Conservation (phyloP, 108 stramenopile genomes). For the Tribonema minus region DNA sequence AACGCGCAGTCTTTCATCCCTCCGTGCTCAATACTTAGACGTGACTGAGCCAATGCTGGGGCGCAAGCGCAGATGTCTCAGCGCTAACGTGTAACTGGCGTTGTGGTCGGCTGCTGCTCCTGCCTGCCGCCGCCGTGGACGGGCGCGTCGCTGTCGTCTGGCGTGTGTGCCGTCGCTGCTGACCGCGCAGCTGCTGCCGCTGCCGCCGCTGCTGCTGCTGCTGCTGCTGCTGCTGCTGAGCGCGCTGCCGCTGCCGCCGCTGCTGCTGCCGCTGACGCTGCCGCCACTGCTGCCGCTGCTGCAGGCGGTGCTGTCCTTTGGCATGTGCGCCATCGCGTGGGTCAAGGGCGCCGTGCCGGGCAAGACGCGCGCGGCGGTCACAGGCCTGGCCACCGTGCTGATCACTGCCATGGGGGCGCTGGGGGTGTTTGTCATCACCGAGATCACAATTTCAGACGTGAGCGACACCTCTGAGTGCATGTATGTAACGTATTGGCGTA, state of each 20-base stretch:
- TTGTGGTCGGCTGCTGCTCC: neutral
- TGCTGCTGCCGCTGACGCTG: too few species aligned
- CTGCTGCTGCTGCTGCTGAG: too few species aligned
- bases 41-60: neutral
- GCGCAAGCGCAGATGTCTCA: neutral
- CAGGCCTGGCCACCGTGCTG: slow-evolving; percentile 10
- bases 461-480: too few species aligned
- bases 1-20: too few species aligned
- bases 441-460: slow-evolving; percentile 35
- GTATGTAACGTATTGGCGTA: too few species aligned
- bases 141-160: neutral
- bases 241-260: slow-evolving; percentile 67
- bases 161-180: neutral
- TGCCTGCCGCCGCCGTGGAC: too few species aligned
- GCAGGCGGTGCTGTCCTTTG: slow-evolving; percentile 4
- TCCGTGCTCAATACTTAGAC: too few species aligned
- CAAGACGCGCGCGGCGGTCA: slow-evolving; percentile 22
- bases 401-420: slow-evolving; percentile 4
- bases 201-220: slow-evolving; percentile 49
- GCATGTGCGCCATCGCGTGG: slow-evolving; percentile 3
- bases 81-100: neutral
- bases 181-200: too few species aligned
- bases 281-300: too few species aligned
- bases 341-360: slow-evolving; percentile 13
- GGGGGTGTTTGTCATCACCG: slow-evolving; percentile 24